Base-by-base conservation (phyloP, 441 rosid species). In the Hypseocharis bilobata region DNA sequence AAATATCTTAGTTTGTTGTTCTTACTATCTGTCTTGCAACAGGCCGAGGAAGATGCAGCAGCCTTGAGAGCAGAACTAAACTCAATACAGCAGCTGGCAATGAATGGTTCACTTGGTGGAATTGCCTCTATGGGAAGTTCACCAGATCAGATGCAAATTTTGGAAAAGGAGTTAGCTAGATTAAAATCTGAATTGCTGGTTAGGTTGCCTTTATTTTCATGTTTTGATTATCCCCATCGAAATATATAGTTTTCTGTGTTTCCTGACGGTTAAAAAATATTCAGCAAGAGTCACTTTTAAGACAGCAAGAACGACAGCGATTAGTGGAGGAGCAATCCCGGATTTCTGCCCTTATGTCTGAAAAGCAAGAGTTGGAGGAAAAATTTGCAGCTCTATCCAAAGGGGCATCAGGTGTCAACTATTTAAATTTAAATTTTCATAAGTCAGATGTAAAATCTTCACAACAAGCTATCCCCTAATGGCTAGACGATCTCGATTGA, bases 41-140 rank as follows among this genome's bases (percentile, higher is more conserved):
- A 94, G 99, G 99, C 99, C 2, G 99, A 94, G 86, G 97, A 89
- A 86, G 99, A 94, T 80, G 88, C 76, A 63, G 76, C 76, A 58
- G 69, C 76, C 28, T 52, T 73, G 68, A 73, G 76, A 49, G 72
- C 76, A 58, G 76, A 73, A 51, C 72, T 73, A 38, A 68, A 68
- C 56, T 68, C 64, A n/a, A 51, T 68, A 17, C 76, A 68, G 54
- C 72, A 59, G 38, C 72, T 63, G 61, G 69, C 69, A 36, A 68
- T 58, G 22, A 16, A 34, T 27, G 65, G 54, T 67, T 70, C 69
- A 17, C 57, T 56, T 58, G 61, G 72, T 36, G 76, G 72, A 62
- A 60, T 51, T 8, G 16, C 69, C 55, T 30, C 54, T 42, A 42
- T 58, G 58, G 76, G 68, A 64, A 58, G 2, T 62, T 67, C 68